Base-by-base conservation (phyloP, 1,284 basidiomycete species). In the Anthracocystis walkeri region DNA sequence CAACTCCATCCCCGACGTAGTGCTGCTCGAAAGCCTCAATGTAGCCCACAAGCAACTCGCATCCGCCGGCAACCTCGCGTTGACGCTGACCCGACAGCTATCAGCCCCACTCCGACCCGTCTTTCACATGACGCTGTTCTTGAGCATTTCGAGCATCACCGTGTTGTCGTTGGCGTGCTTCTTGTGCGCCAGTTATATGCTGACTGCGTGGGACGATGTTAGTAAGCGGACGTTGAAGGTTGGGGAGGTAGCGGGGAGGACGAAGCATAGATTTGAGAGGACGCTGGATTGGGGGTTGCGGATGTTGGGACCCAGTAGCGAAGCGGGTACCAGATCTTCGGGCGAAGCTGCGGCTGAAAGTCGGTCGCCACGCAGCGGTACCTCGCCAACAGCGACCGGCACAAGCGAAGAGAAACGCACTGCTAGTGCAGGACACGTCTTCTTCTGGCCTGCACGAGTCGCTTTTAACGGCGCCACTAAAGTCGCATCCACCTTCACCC, bases 171-270 rank as follows among this genome's bases (percentile, higher is more conserved):
- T 81, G 11, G 65, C 67, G 12, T 65, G 61, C 51, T 81, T 78
- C 61, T 46, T 81, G 51, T 64, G 58, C n/a, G 74, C 72, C 20
- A 73, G 78, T 51, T 81, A 80, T 46, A 54, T 79, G 56, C 65
- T 80, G 11, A 79, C 74, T 3, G 75, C 77, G 5, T 81, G 78
- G 78, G 80, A 81, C 56, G 80, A 81, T 33, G 68, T 80, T 2
- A 54, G 64, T 33, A 45, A 51, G 40, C 69, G 73, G 12, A 60
- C 66, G n/a, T 58, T 69, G 7, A 55, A 56, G 51, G 78, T 81
- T 1, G 68, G 68, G 8, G 35, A 58, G 29, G 68, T 60, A 18
- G 75, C 72, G 1, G 76, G 69, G 3, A 35, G 45, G 23, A 77
- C 79, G 5, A 55, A 62, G 27, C 48, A 67, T 25, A 58, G 62